phyloP scores from a whole-genome alignment of 2,329 filamentous ascomycete species.

The Alternaria postmessia region DNA sequence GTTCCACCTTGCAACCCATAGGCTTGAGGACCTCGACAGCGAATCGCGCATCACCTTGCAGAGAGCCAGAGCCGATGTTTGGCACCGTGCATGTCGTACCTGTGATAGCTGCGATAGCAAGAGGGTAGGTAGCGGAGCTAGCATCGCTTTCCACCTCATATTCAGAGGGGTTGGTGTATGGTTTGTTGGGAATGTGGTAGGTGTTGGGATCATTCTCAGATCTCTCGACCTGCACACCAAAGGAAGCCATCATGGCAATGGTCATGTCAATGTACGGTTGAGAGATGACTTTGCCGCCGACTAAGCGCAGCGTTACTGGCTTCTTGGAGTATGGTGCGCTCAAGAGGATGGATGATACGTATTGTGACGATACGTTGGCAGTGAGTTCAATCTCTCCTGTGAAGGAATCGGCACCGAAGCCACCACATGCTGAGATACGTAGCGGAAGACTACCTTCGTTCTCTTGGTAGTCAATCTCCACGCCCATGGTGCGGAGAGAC shows the following conservation, averaged over 20 bases:
- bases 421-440: conserved; percentile 71
- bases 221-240: conserved; percentile 81
- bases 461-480: conserved; percentile 86
- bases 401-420: conserved; percentile 69
- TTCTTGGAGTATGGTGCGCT: conserved; percentile 96
- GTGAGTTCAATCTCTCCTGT: conserved; percentile 88
- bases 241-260: conserved; percentile 93
- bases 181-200: conserved; percentile 88
- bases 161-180: conserved; percentile 82
- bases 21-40: conserved; percentile 87
- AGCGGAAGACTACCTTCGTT: conserved; percentile 84
- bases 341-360: conserved; percentile 96
- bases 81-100: conserved; percentile 95
- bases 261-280: conserved; percentile 99
- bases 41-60: conserved; percentile 95
- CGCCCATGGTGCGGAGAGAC: conserved; percentile 84
- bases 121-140: conserved; percentile 94
- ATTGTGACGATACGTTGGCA: conserved; percentile 97
- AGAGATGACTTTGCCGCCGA: conserved; percentile 97
- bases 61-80: conserved; percentile 90
- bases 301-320: conserved; percentile 85
- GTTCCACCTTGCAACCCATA: conserved; percentile 92
- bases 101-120: conserved; percentile 93
- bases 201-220: conserved; percentile 84
- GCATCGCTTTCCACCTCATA: conserved; percentile 97